Base-by-base conservation (phyloP, 2,329 filamentous ascomycete genomes). In the Monilinia polystroma region DNA sequence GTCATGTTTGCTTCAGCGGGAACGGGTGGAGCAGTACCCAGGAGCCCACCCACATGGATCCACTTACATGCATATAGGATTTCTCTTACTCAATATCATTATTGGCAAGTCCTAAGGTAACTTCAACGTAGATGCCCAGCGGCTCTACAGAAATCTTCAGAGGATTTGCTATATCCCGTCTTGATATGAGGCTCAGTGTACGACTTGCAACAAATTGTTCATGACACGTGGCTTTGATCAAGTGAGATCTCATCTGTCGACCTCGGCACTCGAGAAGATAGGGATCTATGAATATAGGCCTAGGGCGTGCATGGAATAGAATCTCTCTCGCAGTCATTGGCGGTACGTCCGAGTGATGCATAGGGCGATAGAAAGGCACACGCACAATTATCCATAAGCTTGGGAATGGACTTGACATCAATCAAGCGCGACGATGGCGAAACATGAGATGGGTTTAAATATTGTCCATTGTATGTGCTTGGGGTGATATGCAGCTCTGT, bases 161-260 rank as follows among this genome's bases (percentile, higher is more conserved):
- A 35, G 29, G 45, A 38, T 51, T 35, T 51, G 58, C 14, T 10
- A 35, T 12, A 60, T 51, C 32, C 32, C 45, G 26, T 60, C 58
- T 51, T 38, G 3, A n/a, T 26, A 51, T 51, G 29, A 60, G 58
- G 45, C 58, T 51, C 58, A 51, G 26, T 18, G 29, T 38, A 16
- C 58, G 58, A 60, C 29, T 38, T 60, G 58, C 58, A 60, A 60
- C 58, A 60, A 51, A 60, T 51, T 14, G 16, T 38, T 38, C 29
- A 60, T 45, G 29, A 11, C n/a, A 51, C 51, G 58, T 60, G 32
- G 58, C 29, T 60, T 51, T 60, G 58, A 60, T 60, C 58, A 51
- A 51, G 45, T 51, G 45, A 60, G 23, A 29, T 29, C 29, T 4
- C 29, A 32, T 38, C 58, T 8, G 12, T n/a, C 29, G 47, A 18